Conservation (phyloP, 805 yeast species). For the Cyberlindnera sargentensis region DNA sequence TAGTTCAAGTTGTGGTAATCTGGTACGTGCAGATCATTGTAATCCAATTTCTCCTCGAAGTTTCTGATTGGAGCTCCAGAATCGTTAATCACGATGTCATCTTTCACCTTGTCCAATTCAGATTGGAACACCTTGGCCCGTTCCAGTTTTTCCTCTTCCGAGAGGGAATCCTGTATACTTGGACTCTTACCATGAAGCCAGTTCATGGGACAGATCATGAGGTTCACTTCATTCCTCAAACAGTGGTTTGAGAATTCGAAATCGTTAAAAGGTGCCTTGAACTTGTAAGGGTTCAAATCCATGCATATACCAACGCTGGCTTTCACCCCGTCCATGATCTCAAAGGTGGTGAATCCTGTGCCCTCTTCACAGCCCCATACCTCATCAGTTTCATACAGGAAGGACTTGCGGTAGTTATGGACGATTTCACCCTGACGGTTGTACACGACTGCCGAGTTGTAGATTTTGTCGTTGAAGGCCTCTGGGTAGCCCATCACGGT, state of each 20-base stretch:
- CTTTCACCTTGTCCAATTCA: constrained; percentile 14
- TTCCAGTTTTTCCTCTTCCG: constrained; percentile 11
- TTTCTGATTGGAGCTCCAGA: constrained; percentile 2
- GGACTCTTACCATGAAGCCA: constrained; percentile 61
- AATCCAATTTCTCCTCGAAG: constrained; percentile 17
- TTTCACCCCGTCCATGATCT: constrained; percentile 25
- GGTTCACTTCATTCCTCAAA: constrained; percentile 36
- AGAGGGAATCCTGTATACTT: constrained; percentile 24
- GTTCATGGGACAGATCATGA: constrained; percentile 77
- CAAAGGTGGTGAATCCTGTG: constrained; percentile 46
- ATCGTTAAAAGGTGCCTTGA: constrained; percentile 66
- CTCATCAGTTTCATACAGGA: constrained; percentile 72
- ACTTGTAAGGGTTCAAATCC: constrained; percentile 87
- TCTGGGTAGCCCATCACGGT: constrained; percentile 86
- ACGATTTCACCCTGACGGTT: constrained; percentile 51
- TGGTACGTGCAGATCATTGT: constrained; percentile 30
- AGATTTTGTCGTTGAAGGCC: constrained; percentile 29
- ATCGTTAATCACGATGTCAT: constrained; percentile 11
- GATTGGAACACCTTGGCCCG: constrained; percentile 5
- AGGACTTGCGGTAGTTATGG: constrained; percentile 68
- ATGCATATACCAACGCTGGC: constrained; percentile 82
- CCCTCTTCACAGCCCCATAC: constrained; percentile 74
- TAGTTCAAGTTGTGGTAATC: constrained; percentile 51
- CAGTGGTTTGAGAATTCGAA: constrained; percentile 66
- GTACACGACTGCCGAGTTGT: constrained; percentile 67